Conservation (phyloP, 805 yeast species). For the Candida quercuum region DNA sequence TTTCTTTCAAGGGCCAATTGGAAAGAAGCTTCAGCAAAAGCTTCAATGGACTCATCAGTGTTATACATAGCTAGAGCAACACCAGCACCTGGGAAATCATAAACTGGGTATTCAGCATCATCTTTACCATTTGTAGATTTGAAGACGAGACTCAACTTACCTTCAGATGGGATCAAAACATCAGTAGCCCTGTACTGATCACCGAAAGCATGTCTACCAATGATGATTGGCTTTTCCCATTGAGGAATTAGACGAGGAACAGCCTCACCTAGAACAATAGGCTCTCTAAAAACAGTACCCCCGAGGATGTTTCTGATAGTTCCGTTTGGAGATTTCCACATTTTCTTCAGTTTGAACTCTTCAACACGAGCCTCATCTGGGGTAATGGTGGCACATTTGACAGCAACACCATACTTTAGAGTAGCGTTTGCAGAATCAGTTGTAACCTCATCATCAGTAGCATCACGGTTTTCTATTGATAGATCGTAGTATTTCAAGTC, state of each 20-base stretch:
- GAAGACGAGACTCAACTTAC: constrained; percentile 71
- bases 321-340: constrained; percentile 98
- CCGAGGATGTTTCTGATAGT: constrained; percentile 93
- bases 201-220: constrained; percentile 97
- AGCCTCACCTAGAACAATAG: constrained; percentile 49
- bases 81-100: constrained; percentile 58
- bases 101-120: constrained; percentile 54
- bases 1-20: constrained; percentile 76
- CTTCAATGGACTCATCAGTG: constrained; percentile 85
- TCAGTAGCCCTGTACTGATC: constrained; percentile 96
- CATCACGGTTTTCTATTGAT: constrained; percentile 80
- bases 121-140: constrained; percentile 62
- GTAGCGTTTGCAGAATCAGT: constrained; percentile 88
- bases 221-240: constrained; percentile 94
- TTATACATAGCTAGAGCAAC: constrained; percentile 94
- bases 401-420: constrained; percentile 83
- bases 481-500: constrained; percentile 91
- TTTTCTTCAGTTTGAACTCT: constrained; percentile 85
- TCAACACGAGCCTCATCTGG: constrained; percentile 94
- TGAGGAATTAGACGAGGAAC: constrained; percentile 86
- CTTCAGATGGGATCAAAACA: constrained; percentile 71
- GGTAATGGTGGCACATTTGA: constrained; percentile 98
- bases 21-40: constrained; percentile 92
- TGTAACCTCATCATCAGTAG: constrained; percentile 85
- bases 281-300: constrained; percentile 96